Evolutionary conservation across 2,329 filamentous ascomycete species (phyloP), one percentile per base, ranked within the genome.

Genomic region (Akanthomyces lecanii): DNA sequence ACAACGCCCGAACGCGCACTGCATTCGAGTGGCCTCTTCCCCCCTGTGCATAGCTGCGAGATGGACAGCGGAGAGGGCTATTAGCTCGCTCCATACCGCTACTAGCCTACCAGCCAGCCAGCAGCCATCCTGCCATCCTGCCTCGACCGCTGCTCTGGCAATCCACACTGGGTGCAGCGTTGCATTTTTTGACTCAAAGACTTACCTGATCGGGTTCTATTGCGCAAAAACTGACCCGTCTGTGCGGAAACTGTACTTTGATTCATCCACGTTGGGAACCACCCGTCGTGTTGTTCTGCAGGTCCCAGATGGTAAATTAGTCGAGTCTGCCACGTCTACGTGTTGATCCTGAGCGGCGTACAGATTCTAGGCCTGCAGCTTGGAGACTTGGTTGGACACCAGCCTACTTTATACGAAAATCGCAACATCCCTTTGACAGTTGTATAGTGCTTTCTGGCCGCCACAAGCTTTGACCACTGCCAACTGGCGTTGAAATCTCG

Each of bases 181-280:
- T 38, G 50, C 50, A 61, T 52, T 54, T 38, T 16, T 54, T 47
- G 59, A 61, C 59, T 61, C 59, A 61, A 61, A 61, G 50, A 61
- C 59, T 61, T 61, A 61, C 59, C 50, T 47, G 28, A 61, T 54
- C 33, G 18, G 59, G 50, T 14, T 52, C 50, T 53, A 53, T 54
- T 38, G 23, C 40, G 38, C 59, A 54, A 38, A 38, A 54, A 16
- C 5, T 25, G n/a, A n/a, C 42, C 51, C 59, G 59, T 54, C 59
- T 61, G 59, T 54, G 50, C 59, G 25, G 58, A 50, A 40, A 23
- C 50, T n/a, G 30, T 38, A 6, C 25, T 54, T 45, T 52, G 36
- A 38, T 59, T 51, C 23, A 55, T 36, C 28, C 52, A 42, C 36
- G 33, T 55, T 55, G 52, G 21, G 36, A 55, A 40, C 38, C 38